These are phyloP conservation scores for Aspergillus arachidicola DNA, from an alignment of 2,329 filamentous ascomycete genomes.

Conservation along the genomic window DNA sequence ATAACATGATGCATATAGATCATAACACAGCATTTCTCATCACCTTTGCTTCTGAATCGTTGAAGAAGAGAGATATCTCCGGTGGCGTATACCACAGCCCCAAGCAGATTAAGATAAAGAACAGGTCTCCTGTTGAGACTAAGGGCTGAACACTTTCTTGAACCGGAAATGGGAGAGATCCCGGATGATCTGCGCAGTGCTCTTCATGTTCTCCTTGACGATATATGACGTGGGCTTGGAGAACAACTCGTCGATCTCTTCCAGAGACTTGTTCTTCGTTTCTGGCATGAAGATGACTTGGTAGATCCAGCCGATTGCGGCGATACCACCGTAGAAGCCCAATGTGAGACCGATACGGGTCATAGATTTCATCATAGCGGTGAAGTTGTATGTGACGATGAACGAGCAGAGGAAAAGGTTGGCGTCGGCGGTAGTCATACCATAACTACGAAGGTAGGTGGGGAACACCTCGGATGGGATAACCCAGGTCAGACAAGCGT, in stretches of 20 bases:
- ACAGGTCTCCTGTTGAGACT: not conserved
- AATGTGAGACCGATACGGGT: conserved; percentile 65
- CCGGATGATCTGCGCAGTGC: conserved; percentile 47
- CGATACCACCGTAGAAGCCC: conserved; percentile 75
- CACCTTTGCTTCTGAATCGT: not conserved
- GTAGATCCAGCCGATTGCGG: conserved; percentile 70
- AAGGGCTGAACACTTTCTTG: conserved; percentile 51
- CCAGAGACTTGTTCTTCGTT: conserved; percentile 69
- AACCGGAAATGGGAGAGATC: conserved; percentile 50
- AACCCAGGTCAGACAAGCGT: conserved; percentile 67
- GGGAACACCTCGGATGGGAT: conserved; percentile 71
- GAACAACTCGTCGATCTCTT: conserved; percentile 72
- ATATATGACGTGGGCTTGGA: conserved; percentile 64
- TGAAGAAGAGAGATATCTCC: not conserved
- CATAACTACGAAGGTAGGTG: conserved; percentile 71
- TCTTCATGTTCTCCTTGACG: conserved; percentile 60
- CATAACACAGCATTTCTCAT: not conserved
- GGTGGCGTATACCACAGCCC: not conserved
- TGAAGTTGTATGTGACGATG: conserved; percentile 76
- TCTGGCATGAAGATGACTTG: conserved; percentile 76
- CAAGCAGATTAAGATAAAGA: not conserved
- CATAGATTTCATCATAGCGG: conserved; percentile 70
- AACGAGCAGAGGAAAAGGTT: conserved; percentile 72
- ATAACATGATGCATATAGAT: not conserved
- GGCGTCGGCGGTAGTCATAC: conserved; percentile 71